phyloP scores from a whole-genome alignment of 495 filamentous ascomycete genomes.

The Aspergillus leporis region DNA sequence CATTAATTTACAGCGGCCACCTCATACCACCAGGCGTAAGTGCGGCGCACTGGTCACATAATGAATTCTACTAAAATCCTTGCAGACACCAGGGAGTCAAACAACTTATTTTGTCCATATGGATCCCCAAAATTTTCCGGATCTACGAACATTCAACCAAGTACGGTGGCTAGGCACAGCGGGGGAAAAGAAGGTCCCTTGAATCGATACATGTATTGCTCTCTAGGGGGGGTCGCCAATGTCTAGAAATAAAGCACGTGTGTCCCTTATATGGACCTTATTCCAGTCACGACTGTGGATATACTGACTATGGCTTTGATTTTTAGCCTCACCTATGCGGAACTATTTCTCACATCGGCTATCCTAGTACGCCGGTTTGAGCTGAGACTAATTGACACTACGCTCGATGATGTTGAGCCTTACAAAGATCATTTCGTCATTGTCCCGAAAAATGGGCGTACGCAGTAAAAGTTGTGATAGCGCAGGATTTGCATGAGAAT shows the following conservation, averaged over 20 bases:
- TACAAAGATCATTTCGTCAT: background rate
- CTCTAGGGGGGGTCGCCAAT: constrained; percentile 28
- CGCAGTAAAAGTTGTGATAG: background rate
- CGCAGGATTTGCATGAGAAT: background rate
- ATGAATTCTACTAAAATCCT: constrained; percentile 18
- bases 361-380: constrained; percentile 4
- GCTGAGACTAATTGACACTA: constrained; percentile 3
- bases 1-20: constrained; percentile 32
- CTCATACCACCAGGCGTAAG: constrained; percentile 23
- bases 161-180: constrained; percentile 39
- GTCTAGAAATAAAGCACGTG: constrained; percentile 31
- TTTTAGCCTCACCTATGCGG: constrained; percentile 11
- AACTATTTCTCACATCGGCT: constrained; percentile 8
- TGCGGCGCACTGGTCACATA: constrained; percentile 4
- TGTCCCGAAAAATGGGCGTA: background rate
- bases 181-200: constrained; percentile 18
- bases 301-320: background rate
- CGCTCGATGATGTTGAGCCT: background rate
- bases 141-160: constrained; percentile 40
- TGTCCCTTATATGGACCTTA: background rate
- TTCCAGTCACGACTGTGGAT: background rate
- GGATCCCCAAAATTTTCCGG: constrained; percentile 42
- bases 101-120: constrained; percentile 38
- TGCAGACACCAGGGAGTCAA: constrained; percentile 41
- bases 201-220: constrained; percentile 31